These are phyloP conservation scores for Hygrocybe punicea DNA, from an alignment of 768 basidiomycete genomes.

Conservation along the genomic window DNA sequence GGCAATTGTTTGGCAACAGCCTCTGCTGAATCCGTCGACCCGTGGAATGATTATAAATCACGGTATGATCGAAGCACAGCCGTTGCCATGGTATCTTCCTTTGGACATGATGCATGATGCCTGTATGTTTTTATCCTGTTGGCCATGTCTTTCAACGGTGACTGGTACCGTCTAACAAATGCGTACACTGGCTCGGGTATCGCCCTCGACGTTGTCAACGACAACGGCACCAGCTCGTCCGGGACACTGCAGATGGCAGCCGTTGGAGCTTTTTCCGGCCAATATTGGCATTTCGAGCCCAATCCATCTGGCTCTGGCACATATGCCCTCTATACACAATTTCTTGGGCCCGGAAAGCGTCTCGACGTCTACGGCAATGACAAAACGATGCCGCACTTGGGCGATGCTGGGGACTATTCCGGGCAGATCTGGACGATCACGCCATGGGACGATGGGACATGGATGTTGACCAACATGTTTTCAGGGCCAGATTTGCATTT, in stretches of 20 bases:
- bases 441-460: slow-evolving; percentile 1
- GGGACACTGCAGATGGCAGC: neutral
- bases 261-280: neutral
- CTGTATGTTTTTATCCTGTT: too few relatives aligned
- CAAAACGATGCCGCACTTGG: neutral
- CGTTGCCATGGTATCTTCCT: too few relatives aligned
- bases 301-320: neutral
- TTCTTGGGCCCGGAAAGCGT: neutral
- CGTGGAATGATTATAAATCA: too few relatives aligned
- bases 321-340: neutral
- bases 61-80: too few relatives aligned
- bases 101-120: too few relatives aligned
- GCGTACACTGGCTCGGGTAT: neutral
- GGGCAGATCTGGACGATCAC: slow-evolving; percentile 2
- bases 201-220: neutral
- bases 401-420: neutral
- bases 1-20: too few relatives aligned
- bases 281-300: neutral
- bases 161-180: slow-evolving; percentile 3
- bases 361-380: slow-evolving; percentile 1
- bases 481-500: neutral
- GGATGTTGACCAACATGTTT: neutral
- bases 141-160: too few relatives aligned
- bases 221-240: neutral
- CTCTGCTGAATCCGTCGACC: too few relatives aligned